Evolutionary conservation across 768 basidiomycete species (phyloP).

Genomic region (Pleurotus citrinopileatus): DNA sequence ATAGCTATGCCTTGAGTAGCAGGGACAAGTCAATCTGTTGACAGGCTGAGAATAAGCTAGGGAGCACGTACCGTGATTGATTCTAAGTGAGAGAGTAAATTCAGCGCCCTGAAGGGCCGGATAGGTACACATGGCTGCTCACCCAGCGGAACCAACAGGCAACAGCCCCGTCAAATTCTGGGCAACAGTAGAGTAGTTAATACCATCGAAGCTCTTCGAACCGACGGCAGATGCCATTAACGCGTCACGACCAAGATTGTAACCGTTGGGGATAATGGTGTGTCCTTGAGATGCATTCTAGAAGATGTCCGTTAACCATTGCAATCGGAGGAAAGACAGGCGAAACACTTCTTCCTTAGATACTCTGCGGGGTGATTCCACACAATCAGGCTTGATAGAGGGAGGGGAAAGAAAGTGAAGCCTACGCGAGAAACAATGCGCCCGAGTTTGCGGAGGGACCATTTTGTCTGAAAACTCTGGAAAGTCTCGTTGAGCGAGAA

Average conservation of each 20-base stretch:
- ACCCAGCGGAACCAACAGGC: slow-evolving; percentile 44
- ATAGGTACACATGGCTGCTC: background rate
- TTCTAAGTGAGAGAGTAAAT: slow-evolving; percentile 16
- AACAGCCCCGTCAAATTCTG: slow-evolving; percentile 53
- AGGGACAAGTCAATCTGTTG: background rate
- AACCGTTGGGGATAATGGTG: slow-evolving; percentile 43
- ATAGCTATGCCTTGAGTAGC: slow-evolving; percentile 51
- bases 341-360: slow-evolving; percentile 36
- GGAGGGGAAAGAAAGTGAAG: background rate
- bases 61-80: slow-evolving; percentile 29
- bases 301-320: background rate
- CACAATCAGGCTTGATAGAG: background rate
- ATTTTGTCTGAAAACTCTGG: slow-evolving; percentile 56
- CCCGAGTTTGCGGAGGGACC: slow-evolving; percentile 42
- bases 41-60: background rate
- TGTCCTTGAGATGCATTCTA: slow-evolving; percentile 35
- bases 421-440: slow-evolving; percentile 64
- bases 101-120: background rate
- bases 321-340: background rate
- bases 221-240: slow-evolving; percentile 27
- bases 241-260: slow-evolving; percentile 40
- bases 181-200: slow-evolving; percentile 44
- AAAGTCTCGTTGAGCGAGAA: slow-evolving; percentile 22
- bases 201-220: slow-evolving; percentile 34
- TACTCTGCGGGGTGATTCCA: slow-evolving; percentile 26